A percentile compares a stretch with the other conserved stretches of the same genome.
Conservation (phyloP, 345 rosid species). For the Eucalyptus curtisii region DNA sequence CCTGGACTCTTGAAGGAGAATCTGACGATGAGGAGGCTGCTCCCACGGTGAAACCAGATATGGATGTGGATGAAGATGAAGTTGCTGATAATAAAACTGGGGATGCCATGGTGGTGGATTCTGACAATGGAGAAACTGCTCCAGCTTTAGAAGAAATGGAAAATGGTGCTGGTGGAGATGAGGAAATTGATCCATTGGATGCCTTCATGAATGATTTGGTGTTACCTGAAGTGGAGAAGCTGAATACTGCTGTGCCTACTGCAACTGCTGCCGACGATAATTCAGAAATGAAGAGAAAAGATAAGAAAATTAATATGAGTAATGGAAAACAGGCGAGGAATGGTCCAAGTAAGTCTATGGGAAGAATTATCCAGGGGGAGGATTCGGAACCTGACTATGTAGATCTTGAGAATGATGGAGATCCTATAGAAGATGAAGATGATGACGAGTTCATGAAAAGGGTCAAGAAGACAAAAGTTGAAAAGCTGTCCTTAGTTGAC, state of each 20-base stretch:
- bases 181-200: conserved; percentile 91
- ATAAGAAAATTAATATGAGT: conserved; percentile 11
- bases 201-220: conserved; percentile 95
- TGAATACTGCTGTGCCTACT: conserved; percentile 27
- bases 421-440: conserved; percentile 66
- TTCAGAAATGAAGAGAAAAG: conserved; percentile 11
- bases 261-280: conserved; percentile 8
- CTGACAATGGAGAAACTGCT: conserved; percentile 15
- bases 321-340: conserved; percentile 45
- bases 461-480: conserved; percentile 97
- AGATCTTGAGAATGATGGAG: conserved; percentile 53
- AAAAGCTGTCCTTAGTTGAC: conserved; percentile 81
- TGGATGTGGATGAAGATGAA: conserved; percentile 47
- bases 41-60: conserved; percentile 19
- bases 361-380: conserved; percentile 95
- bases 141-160: conserved; percentile 19
- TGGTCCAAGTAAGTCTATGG: conserved; percentile 51
- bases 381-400: conserved; percentile 80
- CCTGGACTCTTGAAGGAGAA: conserved; percentile 94
- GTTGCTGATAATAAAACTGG: conserved; percentile 21
- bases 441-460: conserved; percentile 97
- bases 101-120: conserved; percentile 41
- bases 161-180: conserved; percentile 35
- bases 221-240: conserved; percentile 84
- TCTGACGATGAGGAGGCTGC: conserved; percentile 85